Conservation (phyloP, 148 eudicot genomes). For the Fagopyrum esculentum region DNA sequence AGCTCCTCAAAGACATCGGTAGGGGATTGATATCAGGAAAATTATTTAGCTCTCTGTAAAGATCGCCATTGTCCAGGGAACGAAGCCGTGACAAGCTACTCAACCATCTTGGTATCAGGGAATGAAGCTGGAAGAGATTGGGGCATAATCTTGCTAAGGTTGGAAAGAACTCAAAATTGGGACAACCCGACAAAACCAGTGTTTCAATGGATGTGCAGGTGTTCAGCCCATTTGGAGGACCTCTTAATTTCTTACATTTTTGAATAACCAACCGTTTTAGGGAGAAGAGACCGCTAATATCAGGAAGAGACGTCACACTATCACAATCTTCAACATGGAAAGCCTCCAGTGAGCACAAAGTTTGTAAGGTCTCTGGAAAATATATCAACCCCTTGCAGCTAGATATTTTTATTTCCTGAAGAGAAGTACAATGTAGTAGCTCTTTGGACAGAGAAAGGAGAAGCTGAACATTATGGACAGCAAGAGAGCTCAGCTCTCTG, state of each 20-base stretch:
- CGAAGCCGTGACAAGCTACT: neutral
- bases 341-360: neutral
- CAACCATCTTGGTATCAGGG: neutral
- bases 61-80: neutral
- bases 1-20: neutral
- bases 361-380: neutral
- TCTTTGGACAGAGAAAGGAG: neutral
- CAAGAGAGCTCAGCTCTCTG: too few relatives aligned
- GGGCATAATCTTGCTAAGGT: neutral
- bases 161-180: neutral
- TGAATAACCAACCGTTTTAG: neutral
- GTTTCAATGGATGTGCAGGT: neutral
- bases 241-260: neutral
- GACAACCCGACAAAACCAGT: neutral
- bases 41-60: neutral
- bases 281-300: neutral
- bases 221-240: neutral
- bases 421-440: neutral
- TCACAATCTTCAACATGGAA: conserved; percentile 4
- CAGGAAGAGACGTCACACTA: neutral
- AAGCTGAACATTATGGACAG: neutral
- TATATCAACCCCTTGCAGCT: neutral
- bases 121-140: too few relatives aligned
- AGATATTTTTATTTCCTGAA: neutral
- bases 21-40: neutral